Evolutionary conservation across 2,329 filamentous ascomycete genomes (phyloP).

Genomic region (Fusarium clavum): DNA sequence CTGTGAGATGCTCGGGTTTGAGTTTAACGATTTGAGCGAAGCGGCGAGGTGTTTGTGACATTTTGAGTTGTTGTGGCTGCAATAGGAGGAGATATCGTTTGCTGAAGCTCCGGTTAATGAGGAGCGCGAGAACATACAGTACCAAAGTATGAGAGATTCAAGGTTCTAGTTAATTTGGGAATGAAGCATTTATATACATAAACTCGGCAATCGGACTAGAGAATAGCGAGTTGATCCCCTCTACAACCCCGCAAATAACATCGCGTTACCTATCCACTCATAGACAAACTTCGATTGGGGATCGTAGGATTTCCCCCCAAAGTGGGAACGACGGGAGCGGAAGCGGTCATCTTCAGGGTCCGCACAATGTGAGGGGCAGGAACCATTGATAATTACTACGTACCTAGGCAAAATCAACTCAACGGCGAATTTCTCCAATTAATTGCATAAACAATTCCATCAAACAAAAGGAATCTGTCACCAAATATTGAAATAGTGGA

Average conservation of each 20-base stretch:
- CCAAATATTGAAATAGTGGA: not conserved
- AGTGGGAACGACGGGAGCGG: conserved; percentile 10
- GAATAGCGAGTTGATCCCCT: conserved; percentile 29
- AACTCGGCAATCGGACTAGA: conserved; percentile 36
- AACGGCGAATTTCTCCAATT: not conserved
- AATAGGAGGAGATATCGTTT: not conserved
- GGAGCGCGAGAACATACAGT: not conserved
- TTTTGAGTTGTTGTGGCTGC: not conserved
- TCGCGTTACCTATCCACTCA: conserved; percentile 1
- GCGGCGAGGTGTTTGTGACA: conserved; percentile 60
- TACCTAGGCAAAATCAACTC: not conserved
- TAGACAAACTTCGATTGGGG: not conserved
- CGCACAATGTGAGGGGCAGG: conserved; percentile 24
- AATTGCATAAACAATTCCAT: not conserved
- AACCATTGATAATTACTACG: too few species aligned
- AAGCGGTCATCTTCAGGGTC: conserved; percentile 16
- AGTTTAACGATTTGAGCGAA: conserved; percentile 80
- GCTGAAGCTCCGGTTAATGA: not conserved
- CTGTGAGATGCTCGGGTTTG: conserved; percentile 71
- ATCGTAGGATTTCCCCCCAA: conserved; percentile 14
- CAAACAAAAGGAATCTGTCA: not conserved
- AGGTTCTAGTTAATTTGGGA: not conserved
- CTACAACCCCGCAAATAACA: conserved; percentile 32
- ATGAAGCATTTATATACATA: conserved; percentile 17
- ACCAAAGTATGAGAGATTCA: not conserved